Conservation (phyloP, 495 filamentous ascomycete genomes). For the Penicillium macrosclerotiorum region DNA sequence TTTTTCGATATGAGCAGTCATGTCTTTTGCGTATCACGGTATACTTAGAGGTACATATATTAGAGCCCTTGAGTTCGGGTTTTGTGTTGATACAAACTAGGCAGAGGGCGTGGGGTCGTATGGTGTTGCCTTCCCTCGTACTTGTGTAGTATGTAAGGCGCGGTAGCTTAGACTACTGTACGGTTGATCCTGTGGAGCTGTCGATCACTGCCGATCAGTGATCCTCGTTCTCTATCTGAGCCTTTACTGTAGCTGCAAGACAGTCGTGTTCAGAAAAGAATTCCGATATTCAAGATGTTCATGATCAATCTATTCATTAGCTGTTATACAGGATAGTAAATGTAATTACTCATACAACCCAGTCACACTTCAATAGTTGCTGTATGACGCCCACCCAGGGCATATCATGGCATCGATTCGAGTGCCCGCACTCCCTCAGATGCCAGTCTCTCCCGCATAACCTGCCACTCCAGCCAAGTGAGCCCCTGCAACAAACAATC, state of each 20-base stretch:
- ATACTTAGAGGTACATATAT: too few species aligned
- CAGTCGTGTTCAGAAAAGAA: background rate
- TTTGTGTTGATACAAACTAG: too few species aligned
- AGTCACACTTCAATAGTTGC: too few species aligned
- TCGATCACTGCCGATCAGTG: constrained; percentile 7
- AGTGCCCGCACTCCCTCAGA: constrained; percentile 25
- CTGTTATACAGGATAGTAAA: background rate
- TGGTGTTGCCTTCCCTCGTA: too few species aligned
- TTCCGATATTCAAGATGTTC: background rate
- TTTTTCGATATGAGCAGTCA: too few species aligned
- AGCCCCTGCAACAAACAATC: constrained; percentile 86
- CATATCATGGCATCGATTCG: constrained; percentile 2
- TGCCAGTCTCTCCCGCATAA: constrained; percentile 54
- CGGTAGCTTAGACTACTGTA: background rate
- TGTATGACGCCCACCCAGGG: too few species aligned
- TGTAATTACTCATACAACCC: background rate
- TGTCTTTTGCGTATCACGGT: too few species aligned
- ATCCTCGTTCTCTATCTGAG: too few species aligned
- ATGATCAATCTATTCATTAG: background rate
- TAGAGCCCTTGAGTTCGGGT: too few species aligned
- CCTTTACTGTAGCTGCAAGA: too few species aligned
- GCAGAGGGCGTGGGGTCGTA: too few species aligned
- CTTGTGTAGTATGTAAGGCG: background rate
- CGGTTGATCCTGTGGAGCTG: background rate
- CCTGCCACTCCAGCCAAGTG: constrained; percentile 83